Percentiles rank a stretch among this genome's conserved stretches.
These are phyloP conservation scores for Daldinia grandis DNA, from an alignment of 495 filamentous ascomycete species.

Conservation along the genomic window DNA sequence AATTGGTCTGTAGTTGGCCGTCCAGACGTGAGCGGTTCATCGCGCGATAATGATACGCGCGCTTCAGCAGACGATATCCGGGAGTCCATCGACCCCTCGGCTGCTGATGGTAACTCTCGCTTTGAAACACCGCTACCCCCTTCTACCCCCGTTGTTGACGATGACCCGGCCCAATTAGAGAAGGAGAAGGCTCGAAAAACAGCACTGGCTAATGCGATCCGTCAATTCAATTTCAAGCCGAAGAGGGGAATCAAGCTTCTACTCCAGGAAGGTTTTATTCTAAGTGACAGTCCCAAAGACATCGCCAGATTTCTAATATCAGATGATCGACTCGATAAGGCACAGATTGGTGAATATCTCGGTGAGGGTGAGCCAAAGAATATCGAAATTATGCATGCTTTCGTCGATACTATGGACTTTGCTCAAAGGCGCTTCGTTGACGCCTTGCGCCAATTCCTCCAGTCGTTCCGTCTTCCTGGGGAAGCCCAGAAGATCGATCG, in stretches of 20 bases:
- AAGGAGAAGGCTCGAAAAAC: slow-evolving; percentile 94
- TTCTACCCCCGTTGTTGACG: slow-evolving; percentile 80
- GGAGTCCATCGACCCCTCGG: slow-evolving; percentile 78
- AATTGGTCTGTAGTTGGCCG: slow-evolving; percentile 79
- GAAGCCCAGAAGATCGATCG: slow-evolving; percentile 99
- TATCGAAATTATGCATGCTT: slow-evolving; percentile 97
- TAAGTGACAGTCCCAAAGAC: slow-evolving; percentile 75
- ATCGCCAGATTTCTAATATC: slow-evolving; percentile 84
- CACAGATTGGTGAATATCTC: slow-evolving; percentile 91
- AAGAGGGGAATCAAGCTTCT: slow-evolving; percentile 91
- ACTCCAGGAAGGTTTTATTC: slow-evolving; percentile 85
- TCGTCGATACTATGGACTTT: slow-evolving; percentile 96
- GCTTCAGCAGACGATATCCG: slow-evolving; percentile 78
- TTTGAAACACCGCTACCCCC: slow-evolving; percentile 70
- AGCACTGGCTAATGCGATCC: slow-evolving; percentile 84
- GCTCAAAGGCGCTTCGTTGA: slow-evolving; percentile 92
- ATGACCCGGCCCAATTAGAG: slow-evolving; percentile 91
- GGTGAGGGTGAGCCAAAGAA: slow-evolving; percentile 93
- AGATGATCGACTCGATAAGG: slow-evolving; percentile 83
- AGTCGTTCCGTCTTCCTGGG: slow-evolving; percentile 93
- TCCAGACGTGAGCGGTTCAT: slow-evolving; percentile 62
- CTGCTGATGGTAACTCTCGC: slow-evolving; percentile 57
- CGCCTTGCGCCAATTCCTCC: slow-evolving; percentile 87
- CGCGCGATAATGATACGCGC: slow-evolving; percentile 63
- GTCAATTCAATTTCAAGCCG: slow-evolving; percentile 97